Base-by-base conservation (phyloP, 805 yeast genomes). In the Barnettozyma vustinii region DNA sequence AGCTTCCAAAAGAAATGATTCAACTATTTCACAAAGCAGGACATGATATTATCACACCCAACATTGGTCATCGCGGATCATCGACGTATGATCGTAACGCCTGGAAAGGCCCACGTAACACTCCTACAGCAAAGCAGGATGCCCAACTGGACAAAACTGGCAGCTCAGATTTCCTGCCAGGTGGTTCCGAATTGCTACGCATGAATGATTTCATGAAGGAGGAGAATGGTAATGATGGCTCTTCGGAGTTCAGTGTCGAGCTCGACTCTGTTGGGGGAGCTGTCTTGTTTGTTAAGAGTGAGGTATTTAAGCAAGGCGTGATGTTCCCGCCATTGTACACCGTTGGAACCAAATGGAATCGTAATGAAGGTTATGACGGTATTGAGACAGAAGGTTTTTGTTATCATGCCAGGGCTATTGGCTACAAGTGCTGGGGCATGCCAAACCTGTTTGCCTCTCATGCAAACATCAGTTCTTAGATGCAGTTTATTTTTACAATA, bases 311-410 rank as follows among this genome's bases (percentile, higher is more conserved):
- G 50, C 77, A 72, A 48, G 80, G 80, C 21, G 65, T 68, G 3
- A 60, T 68, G 26, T 75, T 75, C 57, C 77, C 80, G 2, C 69
- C 78, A 0, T 66, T 64, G 44, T 73, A 73, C 50, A 59, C 70
- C 1, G 65, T 76, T 10, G 81, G 81, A 0, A 63, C 73, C 2
- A 53, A 51, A 15, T 76, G 79, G 79, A 64, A 61, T 2, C 55
- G 76, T 45, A 44, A 51, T 1, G 80, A 74, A 56, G 80, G 81
- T 1, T 76, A 67, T 47, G 81, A 76, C 57, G 80, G 81, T 6
- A 73, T 76, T 33, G 80, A 76, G 55, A 75, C 80, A 4, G 81
- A 76, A 58, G 80, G 81, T 1, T 44, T 76, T n/a, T 76, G 80
- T 48, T 76, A 74, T 50, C 59, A 68, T 42, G 80, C 80, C 2